Conservation (phyloP, 176 grass and related monocot species). For the Poa pratensis region DNA sequence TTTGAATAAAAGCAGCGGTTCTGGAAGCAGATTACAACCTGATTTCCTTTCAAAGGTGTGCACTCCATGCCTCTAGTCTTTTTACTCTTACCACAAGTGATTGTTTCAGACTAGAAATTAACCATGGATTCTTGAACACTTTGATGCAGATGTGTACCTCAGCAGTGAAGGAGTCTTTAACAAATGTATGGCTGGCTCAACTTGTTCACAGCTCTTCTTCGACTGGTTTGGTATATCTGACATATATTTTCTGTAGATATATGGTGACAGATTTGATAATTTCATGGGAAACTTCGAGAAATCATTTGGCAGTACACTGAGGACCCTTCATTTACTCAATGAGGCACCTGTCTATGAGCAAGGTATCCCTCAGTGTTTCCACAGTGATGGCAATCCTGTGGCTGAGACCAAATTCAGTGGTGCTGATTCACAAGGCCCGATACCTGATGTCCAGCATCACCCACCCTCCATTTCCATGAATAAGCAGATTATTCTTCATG, state of each 20-base stretch:
- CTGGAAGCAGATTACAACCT: conserved; percentile 49
- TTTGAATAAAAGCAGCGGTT: conserved; percentile 47
- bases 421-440: conserved; percentile 35
- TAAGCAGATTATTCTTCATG: conserved; percentile 54
- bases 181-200: conserved; percentile 71
- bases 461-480: background rate
- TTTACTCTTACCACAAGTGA: background rate
- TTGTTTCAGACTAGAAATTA: conserved; percentile 15
- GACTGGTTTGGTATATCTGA: conserved; percentile 29
- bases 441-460: conserved; percentile 26
- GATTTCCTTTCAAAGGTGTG: conserved; percentile 66
- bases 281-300: conserved; percentile 85
- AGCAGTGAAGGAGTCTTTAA: conserved; percentile 83
- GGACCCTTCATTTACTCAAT: conserved; percentile 74
- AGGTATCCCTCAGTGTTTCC: conserved; percentile 42
- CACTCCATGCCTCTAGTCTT: conserved; percentile 4
- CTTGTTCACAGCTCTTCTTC: conserved; percentile 28
- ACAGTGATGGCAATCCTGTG: conserved; percentile 30
- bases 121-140: conserved; percentile 22
- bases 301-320: conserved; percentile 89
- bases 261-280: conserved; percentile 75
- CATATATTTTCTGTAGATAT: conserved; percentile 64
- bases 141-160: conserved; percentile 84
- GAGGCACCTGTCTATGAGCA: conserved; percentile 39
- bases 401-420: conserved; percentile 44